Evolutionary conservation across 148 eudicot species (phyloP).

Genomic region (Rhododendron ferrugineum): DNA sequence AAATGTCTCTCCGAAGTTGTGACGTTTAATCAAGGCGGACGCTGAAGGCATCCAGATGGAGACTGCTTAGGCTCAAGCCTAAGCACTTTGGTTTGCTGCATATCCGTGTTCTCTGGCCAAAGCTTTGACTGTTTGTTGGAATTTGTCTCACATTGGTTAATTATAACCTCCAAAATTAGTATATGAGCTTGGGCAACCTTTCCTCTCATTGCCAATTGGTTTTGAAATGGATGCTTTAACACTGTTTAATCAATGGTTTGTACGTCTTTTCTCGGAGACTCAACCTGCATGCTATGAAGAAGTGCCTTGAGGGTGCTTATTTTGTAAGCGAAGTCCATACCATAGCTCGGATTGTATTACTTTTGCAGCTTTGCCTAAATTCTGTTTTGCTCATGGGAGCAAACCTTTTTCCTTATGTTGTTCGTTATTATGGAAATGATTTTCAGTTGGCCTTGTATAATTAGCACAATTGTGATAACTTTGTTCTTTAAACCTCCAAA

Average conservation of each 20-base stretch:
- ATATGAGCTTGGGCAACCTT: too few species aligned
- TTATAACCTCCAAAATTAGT: too few species aligned
- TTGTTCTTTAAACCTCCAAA: slow-evolving; percentile 24
- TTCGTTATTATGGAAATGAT: background rate
- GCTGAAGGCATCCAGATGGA: background rate
- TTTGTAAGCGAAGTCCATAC: background rate
- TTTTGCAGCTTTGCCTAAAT: background rate
- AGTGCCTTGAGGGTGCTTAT: background rate
- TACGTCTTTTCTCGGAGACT: background rate
- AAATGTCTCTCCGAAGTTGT: background rate
- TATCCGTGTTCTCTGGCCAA: background rate
- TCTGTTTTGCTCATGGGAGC: background rate
- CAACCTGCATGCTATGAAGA: background rate
- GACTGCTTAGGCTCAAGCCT: background rate
- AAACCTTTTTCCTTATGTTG: background rate
- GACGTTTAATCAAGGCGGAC: background rate
- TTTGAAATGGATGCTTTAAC: too few species aligned
- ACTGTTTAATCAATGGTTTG: background rate
- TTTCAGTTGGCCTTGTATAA: background rate
- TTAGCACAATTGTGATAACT: background rate
- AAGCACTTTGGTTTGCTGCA: background rate
- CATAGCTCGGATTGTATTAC: background rate
- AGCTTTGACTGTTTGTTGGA: background rate
- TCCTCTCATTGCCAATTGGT: too few species aligned
- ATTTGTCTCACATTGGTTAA: too few species aligned